Base-by-base conservation (phyloP, 2,329 filamentous ascomycete species). In the Aspergillus aculeatinus region DNA sequence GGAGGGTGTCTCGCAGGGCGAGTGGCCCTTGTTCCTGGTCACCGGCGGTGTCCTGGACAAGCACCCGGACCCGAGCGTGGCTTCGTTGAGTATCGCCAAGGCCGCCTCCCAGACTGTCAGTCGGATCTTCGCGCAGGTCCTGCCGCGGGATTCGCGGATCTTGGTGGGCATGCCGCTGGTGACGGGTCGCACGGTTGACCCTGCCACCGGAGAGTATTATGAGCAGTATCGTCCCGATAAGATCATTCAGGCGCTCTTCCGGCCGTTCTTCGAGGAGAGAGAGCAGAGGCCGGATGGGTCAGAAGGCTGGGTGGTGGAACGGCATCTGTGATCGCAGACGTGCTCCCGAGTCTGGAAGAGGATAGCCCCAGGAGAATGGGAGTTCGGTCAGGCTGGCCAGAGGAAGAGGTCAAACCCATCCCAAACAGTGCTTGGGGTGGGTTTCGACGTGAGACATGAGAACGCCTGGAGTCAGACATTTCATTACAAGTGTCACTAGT, bases 151-250 rank as follows among this genome's bases (percentile, higher is more conserved):
- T n/a, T 16, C 44, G 4, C 19, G 27, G 16, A 57, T 57, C 39
- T 31, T 57, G 48, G 55, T 57, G 14, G 55, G 47, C 47, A 57
- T 57, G 55, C 55, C 55, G 5, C 47, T 57, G 27, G 33, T 57
- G 19, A 19, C 39, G 39, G 39, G 39, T 16, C 39, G 39, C 14
- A 44, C 39, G 16, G n/a, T 44, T 19, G 16, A 44, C 39, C 39
- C 39, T 1, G 16, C 6, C 14, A 44, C 14, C 39, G 39, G 39
- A 19, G 39, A 44, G 39, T 19, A 44, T n/a, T 44, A n/a, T 19
- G 39, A 44, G 39, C 39, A n/a, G 9, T 21, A 6, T 39, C 35
- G 51, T 11, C 25, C 29, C 29, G 33, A 39, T 49, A 57, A 39
- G 50, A 39, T 50, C 12, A 14, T 57, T 29, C 16, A 25, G 16